Conservation (phyloP, 768 basidiomycete species). For the Suillus brevipes region DNA sequence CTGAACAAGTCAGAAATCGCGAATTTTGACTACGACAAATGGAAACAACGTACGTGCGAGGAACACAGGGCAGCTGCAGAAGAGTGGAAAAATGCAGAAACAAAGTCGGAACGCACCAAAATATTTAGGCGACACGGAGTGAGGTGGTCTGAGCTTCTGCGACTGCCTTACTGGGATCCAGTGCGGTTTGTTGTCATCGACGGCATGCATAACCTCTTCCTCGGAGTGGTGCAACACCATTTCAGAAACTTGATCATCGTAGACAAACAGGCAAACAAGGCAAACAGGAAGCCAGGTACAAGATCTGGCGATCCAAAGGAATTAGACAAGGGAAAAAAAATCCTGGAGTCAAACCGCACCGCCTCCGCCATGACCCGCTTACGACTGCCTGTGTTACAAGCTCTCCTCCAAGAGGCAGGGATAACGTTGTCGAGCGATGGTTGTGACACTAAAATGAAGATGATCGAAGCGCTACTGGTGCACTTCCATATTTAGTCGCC, state of each 20-base stretch:
- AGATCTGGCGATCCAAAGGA: not conserved
- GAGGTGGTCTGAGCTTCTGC: too few species aligned
- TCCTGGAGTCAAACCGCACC: not conserved
- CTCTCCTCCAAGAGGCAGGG: slow-evolving; percentile 5
- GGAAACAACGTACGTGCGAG: slow-evolving; percentile 7
- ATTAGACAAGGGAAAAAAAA: not conserved
- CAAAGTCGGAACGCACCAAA: not conserved
- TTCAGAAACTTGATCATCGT: slow-evolving; percentile 14
- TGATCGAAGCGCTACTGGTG: not conserved
- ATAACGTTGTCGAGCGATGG: not conserved
- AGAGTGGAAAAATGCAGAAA: slow-evolving; percentile 20
- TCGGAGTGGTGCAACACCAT: too few species aligned
- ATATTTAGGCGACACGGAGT: slow-evolving; percentile 20
- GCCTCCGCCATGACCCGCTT: not conserved
- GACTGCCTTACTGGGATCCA: too few species aligned
- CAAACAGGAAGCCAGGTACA: not conserved
- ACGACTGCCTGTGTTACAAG: not conserved
- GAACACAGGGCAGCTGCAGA: slow-evolving; percentile 18
- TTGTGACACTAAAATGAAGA: not conserved
- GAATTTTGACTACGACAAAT: slow-evolving; percentile 6
- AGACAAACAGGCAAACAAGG: slow-evolving; percentile 6
- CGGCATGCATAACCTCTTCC: too few species aligned
- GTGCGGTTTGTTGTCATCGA: too few species aligned
- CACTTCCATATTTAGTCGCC: not conserved
- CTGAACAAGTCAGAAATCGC: slow-evolving; percentile 10